These are phyloP conservation scores for Grifola frondosa DNA, from an alignment of 1,284 basidiomycete species.

Conservation along the genomic window DNA sequence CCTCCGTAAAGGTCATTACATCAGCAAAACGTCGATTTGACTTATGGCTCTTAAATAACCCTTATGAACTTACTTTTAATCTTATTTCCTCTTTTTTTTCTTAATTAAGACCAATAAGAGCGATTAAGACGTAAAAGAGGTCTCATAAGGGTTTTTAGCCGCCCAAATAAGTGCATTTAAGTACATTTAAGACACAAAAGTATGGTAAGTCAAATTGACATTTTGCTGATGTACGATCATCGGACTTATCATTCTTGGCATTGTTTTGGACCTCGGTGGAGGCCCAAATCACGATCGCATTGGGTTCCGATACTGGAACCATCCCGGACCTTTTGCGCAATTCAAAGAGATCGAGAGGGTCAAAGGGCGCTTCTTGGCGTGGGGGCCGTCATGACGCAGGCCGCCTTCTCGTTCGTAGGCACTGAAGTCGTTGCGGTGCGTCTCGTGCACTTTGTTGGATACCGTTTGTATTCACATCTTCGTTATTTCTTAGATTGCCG, in stretches of 20 bases:
- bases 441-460: background rate
- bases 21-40: no score
- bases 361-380: constrained; percentile 67
- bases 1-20: constrained; percentile 80
- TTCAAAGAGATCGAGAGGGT: constrained; percentile 53
- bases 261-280: constrained; percentile 74
- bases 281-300: constrained; percentile 46
- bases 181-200: no score
- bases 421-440: constrained; percentile 85
- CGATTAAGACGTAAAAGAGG: no score
- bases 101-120: no score
- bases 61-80: no score
- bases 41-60: no score
- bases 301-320: constrained; percentile 43
- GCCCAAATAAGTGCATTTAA: no score
- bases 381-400: constrained; percentile 69
- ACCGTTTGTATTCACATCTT: no score
- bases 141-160: no score
- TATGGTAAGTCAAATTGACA: no score
- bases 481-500: constrained; percentile 28
- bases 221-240: no score
- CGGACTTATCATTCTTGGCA: constrained; percentile 52
- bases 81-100: no score
- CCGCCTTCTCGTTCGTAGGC: constrained; percentile 81
- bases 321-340: constrained; percentile 73